A percentile compares a stretch with the other conserved stretches of the same genome.
Conservation (phyloP, 129 eudicot species). For the Escallonia herrerae region DNA sequence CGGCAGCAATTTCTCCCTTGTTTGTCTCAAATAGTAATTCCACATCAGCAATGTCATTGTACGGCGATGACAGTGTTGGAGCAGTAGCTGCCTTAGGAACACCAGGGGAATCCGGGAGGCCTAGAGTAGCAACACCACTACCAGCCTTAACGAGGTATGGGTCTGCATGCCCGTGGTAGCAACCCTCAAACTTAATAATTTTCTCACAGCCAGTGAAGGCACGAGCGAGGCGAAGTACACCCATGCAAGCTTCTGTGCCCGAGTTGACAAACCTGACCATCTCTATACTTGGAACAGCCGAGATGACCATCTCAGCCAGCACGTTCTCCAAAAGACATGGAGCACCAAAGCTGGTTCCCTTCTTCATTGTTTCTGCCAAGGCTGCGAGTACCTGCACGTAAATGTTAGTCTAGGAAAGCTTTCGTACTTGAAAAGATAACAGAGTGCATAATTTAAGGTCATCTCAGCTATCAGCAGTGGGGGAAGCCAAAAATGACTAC, state of each 20-base stretch:
- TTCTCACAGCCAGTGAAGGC: conserved; percentile 69
- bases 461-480: not conserved
- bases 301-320: conserved; percentile 73
- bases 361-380: conserved; percentile 91
- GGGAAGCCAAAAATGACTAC: too few relatives aligned
- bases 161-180: conserved; percentile 91
- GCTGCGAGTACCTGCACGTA: conserved; percentile 69
- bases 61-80: conserved; percentile 70
- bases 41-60: conserved; percentile 55
- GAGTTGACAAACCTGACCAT: conserved; percentile 97
- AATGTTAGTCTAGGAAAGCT: too few relatives aligned
- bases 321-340: conserved; percentile 87
- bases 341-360: conserved; percentile 99
- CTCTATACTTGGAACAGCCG: conserved; percentile 90
- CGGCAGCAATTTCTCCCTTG: conserved; percentile 85
- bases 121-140: conserved; percentile 90
- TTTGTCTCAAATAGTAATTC: conserved; percentile 43
- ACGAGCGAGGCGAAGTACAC: conserved; percentile 66
- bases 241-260: conserved; percentile 93
- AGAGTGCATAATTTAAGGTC: not conserved
- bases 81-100: conserved; percentile 69
- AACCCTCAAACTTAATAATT: conserved; percentile 80
- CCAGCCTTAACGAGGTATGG: conserved; percentile 88
- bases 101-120: conserved; percentile 93
- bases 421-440: not conserved